Conservation (phyloP, 306 rosid genomes). For the Betula pendula region DNA sequence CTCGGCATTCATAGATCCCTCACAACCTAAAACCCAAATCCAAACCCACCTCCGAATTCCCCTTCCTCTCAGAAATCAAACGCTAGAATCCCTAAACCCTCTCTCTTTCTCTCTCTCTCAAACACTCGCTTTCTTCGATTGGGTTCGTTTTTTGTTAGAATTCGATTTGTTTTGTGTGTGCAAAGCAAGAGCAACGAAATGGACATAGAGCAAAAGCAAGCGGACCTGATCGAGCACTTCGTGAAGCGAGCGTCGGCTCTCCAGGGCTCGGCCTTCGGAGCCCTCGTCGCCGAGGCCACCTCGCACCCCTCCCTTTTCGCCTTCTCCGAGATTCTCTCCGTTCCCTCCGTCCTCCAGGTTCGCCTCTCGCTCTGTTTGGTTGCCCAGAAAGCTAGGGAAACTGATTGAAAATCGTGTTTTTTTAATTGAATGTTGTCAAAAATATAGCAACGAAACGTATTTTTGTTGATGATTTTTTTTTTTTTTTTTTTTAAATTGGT, state of each 20-base stretch:
- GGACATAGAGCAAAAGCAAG: slow-evolving; percentile 89
- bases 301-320: slow-evolving; percentile 87
- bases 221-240: slow-evolving; percentile 74
- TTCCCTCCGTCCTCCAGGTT: slow-evolving; percentile 75
- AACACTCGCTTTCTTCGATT: neutral
- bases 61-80: neutral
- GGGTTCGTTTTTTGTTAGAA: neutral
- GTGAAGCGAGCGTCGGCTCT: slow-evolving; percentile 67
- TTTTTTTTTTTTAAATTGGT: no score
- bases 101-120: neutral
- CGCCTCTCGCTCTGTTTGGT: neutral
- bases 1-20: neutral
- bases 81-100: neutral
- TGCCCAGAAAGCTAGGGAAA: neutral
- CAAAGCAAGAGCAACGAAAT: slow-evolving; percentile 22
- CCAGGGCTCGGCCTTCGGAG: slow-evolving; percentile 49
- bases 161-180: neutral
- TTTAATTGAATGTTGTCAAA: neutral
- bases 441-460: neutral
- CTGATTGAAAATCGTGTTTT: neutral
- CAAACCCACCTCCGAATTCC: neutral
- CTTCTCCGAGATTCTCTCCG: slow-evolving; percentile 85
- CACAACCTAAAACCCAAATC: neutral
- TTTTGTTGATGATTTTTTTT: neutral
- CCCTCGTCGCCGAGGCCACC: slow-evolving; percentile 67